Conservation (phyloP, 352 stramenopile genomes). For the Pythium volutum region DNA sequence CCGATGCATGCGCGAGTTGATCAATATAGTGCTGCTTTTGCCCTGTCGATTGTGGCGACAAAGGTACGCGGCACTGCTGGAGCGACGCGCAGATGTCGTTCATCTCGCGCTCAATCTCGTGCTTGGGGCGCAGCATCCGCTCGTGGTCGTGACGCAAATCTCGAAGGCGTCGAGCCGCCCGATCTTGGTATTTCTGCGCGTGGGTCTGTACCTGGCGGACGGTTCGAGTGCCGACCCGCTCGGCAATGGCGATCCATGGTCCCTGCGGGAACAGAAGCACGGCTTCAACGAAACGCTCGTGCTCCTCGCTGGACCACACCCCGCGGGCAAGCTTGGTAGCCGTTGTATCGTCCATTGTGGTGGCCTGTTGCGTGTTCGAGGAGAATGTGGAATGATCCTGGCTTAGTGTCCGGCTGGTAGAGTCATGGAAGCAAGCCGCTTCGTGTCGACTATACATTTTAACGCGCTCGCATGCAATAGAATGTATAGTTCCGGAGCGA, state of each 20-base stretch:
- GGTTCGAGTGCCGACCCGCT: slow-evolving; percentile 20
- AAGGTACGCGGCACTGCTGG: slow-evolving; percentile 3
- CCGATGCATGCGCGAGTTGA: not conserved
- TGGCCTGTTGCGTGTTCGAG: not conserved
- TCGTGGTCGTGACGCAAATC: slow-evolving; percentile 46
- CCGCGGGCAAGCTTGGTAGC: slow-evolving; percentile 9
- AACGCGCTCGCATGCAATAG: not conserved
- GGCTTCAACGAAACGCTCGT: slow-evolving; percentile 26
- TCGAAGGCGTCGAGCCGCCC: slow-evolving; percentile 34
- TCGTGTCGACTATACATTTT: not conserved
- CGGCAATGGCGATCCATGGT: slow-evolving; percentile 13
- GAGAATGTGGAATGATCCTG: not conserved
- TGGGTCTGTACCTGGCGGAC: slow-evolving; percentile 27
- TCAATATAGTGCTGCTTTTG: not conserved
- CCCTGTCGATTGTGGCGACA: not conserved
- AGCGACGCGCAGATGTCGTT: slow-evolving; percentile 7
- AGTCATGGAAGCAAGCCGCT: not conserved
- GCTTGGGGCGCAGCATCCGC: not conserved
- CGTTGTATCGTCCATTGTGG: not conserved
- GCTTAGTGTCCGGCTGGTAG: not conserved
- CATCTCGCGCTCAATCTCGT: slow-evolving; percentile 1
- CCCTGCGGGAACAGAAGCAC: slow-evolving; percentile 23
- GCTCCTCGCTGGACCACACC: slow-evolving; percentile 27
- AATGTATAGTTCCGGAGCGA: not conserved
- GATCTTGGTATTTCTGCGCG: slow-evolving; percentile 24